A percentile compares a stretch with the other conserved stretches of the same genome.
Evolutionary conservation across 2,329 filamentous ascomycete genomes (phyloP).

Genomic region (Colletotrichum liriopes): DNA sequence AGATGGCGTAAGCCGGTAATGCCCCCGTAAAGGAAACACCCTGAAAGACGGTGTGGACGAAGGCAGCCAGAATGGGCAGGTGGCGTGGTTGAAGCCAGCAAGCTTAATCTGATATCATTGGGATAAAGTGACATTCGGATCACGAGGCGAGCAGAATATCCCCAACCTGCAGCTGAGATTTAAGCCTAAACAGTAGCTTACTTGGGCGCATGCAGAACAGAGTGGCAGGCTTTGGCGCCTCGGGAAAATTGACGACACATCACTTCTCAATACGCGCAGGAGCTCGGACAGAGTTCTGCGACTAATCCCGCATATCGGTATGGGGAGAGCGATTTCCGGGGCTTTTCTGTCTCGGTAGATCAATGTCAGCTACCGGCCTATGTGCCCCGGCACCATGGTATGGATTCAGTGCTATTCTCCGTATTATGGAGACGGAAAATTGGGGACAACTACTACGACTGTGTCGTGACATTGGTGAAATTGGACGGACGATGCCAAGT

Average conservation of each 20-base stretch:
- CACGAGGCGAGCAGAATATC: slow-evolving; percentile 12
- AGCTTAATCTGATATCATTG: slow-evolving; percentile 16
- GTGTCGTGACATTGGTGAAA: slow-evolving; percentile 11
- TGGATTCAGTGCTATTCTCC: slow-evolving; percentile 31
- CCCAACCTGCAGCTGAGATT: neutral
- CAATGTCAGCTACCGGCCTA: slow-evolving; percentile 23
- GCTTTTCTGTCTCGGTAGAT: slow-evolving; percentile 37
- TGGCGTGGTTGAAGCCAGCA: neutral
- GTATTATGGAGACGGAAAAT: neutral
- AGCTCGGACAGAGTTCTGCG: neutral
- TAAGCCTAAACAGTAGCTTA: slow-evolving; percentile 19
- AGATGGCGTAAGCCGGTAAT: slow-evolving; percentile 10
- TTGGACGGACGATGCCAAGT: slow-evolving; percentile 42
- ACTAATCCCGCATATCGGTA: neutral
- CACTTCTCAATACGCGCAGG: neutral
- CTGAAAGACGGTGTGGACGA: neutral
- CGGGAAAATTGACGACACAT: neutral
- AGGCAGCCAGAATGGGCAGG: slow-evolving; percentile 21
- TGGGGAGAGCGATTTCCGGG: neutral
- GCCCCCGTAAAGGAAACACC: slow-evolving; percentile 16
- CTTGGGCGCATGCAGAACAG: neutral
- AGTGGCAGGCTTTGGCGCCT: neutral
- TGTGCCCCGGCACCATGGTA: slow-evolving; percentile 31
- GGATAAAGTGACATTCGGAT: neutral
- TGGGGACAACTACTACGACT: slow-evolving; percentile 3